These are phyloP conservation scores for Cutaneotrichosporon sp. DNA, from an alignment of 1,284 basidiomycete species.

Conservation along the genomic window DNA sequence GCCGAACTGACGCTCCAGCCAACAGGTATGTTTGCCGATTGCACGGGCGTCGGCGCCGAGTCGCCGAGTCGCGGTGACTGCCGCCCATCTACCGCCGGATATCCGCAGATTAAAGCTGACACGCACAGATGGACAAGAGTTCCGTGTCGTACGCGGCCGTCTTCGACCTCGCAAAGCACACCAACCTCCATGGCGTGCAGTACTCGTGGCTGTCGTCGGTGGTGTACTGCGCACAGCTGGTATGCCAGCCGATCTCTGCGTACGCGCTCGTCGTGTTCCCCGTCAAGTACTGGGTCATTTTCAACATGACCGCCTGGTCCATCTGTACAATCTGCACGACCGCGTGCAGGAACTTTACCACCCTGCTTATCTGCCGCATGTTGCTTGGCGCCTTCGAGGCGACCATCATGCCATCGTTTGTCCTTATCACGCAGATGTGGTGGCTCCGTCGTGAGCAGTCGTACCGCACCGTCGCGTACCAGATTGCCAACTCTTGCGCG, in stretches of 20 bases:
- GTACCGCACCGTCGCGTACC: slow-evolving; percentile 42
- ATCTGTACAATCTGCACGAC: slow-evolving; percentile 35
- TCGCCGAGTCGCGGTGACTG: background rate
- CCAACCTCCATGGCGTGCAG: slow-evolving; percentile 19
- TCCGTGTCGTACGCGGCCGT: slow-evolving; percentile 43
- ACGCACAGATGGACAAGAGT: slow-evolving; percentile 38
- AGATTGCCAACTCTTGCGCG: slow-evolving; percentile 40
- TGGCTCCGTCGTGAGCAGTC: slow-evolving; percentile 33
- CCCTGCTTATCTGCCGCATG: slow-evolving; percentile 29
- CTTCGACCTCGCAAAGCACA: slow-evolving; percentile 23
- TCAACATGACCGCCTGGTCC: slow-evolving; percentile 22
- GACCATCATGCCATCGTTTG: slow-evolving; percentile 12
- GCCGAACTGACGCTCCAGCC: slow-evolving; percentile 3
- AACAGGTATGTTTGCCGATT: slow-evolving; percentile 4
- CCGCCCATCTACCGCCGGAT: background rate
- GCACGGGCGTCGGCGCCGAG: background rate
- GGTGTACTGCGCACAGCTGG: slow-evolving; percentile 25
- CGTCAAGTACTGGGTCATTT: slow-evolving; percentile 17
- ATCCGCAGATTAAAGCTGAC: background rate
- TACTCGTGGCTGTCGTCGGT: slow-evolving; percentile 24
- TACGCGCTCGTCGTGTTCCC: slow-evolving; percentile 27
- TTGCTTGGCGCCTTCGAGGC: slow-evolving; percentile 25
- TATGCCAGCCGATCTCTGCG: slow-evolving; percentile 21
- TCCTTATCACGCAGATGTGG: slow-evolving; percentile 31
- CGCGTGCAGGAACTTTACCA: slow-evolving; percentile 33